Evolutionary conservation across 2,329 filamentous ascomycete genomes (phyloP), one percentile per base, ranked within the genome.

Genomic region (Diaporthe vaccinii): DNA sequence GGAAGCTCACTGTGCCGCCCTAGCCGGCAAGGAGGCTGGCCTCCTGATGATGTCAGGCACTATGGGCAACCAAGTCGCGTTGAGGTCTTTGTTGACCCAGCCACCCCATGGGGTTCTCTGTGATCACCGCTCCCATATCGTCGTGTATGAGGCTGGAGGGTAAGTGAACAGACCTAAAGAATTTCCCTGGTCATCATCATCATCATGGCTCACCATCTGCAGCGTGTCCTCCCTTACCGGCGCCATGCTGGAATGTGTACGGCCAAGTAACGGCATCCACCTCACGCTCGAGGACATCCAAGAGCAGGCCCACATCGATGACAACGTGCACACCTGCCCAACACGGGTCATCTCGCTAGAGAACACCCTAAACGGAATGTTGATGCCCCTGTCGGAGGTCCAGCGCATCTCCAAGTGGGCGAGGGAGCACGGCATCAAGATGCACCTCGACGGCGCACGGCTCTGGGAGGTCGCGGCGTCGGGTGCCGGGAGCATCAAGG

Each of bases 61-160:
- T 6, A 98, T 98, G 95, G 95, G 95, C 55, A 98, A 98, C 84
- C 95, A 98, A 83, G 87, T 98, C 25, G 93, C 93, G 0, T 88
- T 98, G 57, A 91, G 96, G 53, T 89, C 94, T 1, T 93, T 97
- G 75, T 88, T 98, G 20, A 89, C 87, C 0, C 93, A 94, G 76
- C 95, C 96, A 20, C 96, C 96, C 0, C 92, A 98, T 82, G 90
- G 90, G 10, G 90, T 98, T 7, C 86, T 98, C 12, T 95, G 93
- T 79, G 96, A 98, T 82, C 87, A 92, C 77, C 90, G 95, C 46
- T 90, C 92, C 6, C 96, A 98, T 82, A 94, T 98, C 75, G 86
- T 94, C 74, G 87, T 91, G 55, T 92, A 89, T 77, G 91, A 93
- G 80, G 90, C 90, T 15, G 91, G 91, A 75, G 91, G 93, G 86